These are phyloP conservation scores for Buddleja alternifolia DNA, from an alignment of 257 asterid genomes.

Conservation along the genomic window DNA sequence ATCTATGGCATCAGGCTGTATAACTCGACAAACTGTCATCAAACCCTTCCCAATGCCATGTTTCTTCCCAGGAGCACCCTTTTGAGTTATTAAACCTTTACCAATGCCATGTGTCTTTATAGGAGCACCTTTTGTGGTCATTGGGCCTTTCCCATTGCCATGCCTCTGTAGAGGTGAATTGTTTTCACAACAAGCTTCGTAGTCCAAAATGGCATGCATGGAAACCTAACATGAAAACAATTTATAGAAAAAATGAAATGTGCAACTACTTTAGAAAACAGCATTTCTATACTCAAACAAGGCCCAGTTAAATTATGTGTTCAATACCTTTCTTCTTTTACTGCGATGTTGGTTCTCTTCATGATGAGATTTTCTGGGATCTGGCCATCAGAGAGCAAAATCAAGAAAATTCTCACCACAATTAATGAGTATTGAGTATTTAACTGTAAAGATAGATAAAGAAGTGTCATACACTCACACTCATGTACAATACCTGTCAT, in stretches of 20 bases:
- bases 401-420: constrained; percentile 25
- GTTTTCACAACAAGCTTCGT: constrained; percentile 46
- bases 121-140: constrained; percentile 44
- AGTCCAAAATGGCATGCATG: constrained; percentile 42
- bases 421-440: not conserved
- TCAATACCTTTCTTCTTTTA: constrained; percentile 77
- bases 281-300: not conserved
- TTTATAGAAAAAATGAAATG: constrained; percentile 17
- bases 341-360: constrained; percentile 48
- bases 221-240: constrained; percentile 49
- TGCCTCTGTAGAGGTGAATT: constrained; percentile 41
- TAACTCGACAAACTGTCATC: constrained; percentile 57
- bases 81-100: constrained; percentile 53
- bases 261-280: constrained; percentile 15
- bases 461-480: not conserved
- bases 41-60: constrained; percentile 74
- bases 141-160: constrained; percentile 80
- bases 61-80: constrained; percentile 38
- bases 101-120: constrained; percentile 59
- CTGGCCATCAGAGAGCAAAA: constrained; percentile 47
- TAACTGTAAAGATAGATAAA: constrained; percentile 10
- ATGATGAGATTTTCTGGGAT: constrained; percentile 47
- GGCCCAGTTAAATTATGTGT: not conserved
- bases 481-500: not conserved
- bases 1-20: constrained; percentile 46